These are phyloP conservation scores for Dactylellina haptotyla DNA, from an alignment of 2,329 filamentous ascomycete species.

Conservation along the genomic window DNA sequence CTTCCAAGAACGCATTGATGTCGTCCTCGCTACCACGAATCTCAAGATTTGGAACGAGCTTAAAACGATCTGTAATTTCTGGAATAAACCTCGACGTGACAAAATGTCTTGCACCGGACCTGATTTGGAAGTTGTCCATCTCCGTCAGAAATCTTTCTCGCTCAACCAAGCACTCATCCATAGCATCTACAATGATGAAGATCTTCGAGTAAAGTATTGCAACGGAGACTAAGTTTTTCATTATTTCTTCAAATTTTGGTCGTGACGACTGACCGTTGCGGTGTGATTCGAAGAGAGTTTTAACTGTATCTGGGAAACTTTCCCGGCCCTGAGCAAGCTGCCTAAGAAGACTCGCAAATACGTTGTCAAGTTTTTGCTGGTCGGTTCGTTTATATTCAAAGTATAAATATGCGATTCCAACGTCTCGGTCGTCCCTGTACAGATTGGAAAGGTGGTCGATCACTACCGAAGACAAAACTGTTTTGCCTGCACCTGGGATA, in stretches of 20 bases:
- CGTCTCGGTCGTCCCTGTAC: conserved; percentile 32
- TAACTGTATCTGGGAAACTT: conserved; percentile 58
- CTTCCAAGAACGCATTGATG: neutral
- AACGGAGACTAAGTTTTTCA: neutral
- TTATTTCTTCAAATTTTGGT: neutral
- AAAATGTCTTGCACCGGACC: conserved; percentile 1
- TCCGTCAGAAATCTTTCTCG: neutral
- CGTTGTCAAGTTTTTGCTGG: conserved; percentile 60
- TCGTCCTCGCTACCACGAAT: conserved; percentile 11
- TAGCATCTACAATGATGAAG: conserved; percentile 36
- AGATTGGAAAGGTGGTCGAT: conserved; percentile 61
- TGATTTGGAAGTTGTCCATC: neutral
- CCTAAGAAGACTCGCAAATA: conserved; percentile 61
- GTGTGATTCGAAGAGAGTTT: conserved; percentile 58
- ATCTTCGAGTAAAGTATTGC: neutral
- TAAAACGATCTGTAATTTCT: conserved; percentile 53
- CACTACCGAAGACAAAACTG: conserved; percentile 63
- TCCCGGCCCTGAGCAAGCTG: conserved; percentile 59
- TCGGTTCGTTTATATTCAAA: conserved; percentile 62
- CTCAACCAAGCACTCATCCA: conserved; percentile 24
- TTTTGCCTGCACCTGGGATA: conserved; percentile 65
- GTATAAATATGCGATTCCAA: conserved; percentile 64
- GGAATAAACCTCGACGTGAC: conserved; percentile 55
- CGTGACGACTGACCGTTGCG: conserved; percentile 39
- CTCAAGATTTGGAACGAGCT: neutral